Conservation (phyloP, 805 yeast genomes). For the Ogataea paraovalis region DNA sequence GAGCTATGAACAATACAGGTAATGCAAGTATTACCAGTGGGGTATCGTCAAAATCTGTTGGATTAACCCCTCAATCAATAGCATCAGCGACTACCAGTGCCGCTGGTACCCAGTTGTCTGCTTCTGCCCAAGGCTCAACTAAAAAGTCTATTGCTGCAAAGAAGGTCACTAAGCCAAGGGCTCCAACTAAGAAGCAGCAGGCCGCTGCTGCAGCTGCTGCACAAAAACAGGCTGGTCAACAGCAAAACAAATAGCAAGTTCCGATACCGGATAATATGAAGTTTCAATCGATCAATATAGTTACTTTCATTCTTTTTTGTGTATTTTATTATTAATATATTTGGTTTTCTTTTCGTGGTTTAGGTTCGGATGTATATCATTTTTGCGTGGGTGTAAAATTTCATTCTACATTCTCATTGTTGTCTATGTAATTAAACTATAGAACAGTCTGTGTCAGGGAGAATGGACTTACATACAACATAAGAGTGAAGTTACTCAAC, state of each 20-base stretch:
- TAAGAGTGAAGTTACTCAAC: too few relatives aligned
- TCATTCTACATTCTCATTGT: background rate
- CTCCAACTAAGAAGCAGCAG: constrained; percentile 8
- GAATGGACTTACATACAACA: too few relatives aligned
- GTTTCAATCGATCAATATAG: constrained; percentile 8
- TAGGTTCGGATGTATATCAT: background rate
- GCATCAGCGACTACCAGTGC: background rate
- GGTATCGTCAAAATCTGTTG: background rate
- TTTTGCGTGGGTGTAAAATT: background rate
- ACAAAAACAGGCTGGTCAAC: background rate
- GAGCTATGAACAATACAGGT: background rate
- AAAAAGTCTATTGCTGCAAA: constrained; percentile 4
- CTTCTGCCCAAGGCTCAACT: background rate
- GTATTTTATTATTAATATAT: background rate
- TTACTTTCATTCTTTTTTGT: background rate
- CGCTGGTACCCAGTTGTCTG: background rate
- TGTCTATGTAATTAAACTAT: too few relatives aligned
- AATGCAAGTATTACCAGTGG: background rate
- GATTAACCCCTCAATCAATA: background rate
- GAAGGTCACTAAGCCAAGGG: constrained; percentile 8
- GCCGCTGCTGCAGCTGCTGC: constrained; percentile 1
- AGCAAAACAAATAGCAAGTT: background rate
- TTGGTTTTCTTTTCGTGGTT: background rate
- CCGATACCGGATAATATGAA: background rate
- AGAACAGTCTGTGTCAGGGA: too few relatives aligned